Evolutionary conservation across 2,329 filamentous ascomycete genomes (phyloP).

Genomic region (Blastomyces silverae): DNA sequence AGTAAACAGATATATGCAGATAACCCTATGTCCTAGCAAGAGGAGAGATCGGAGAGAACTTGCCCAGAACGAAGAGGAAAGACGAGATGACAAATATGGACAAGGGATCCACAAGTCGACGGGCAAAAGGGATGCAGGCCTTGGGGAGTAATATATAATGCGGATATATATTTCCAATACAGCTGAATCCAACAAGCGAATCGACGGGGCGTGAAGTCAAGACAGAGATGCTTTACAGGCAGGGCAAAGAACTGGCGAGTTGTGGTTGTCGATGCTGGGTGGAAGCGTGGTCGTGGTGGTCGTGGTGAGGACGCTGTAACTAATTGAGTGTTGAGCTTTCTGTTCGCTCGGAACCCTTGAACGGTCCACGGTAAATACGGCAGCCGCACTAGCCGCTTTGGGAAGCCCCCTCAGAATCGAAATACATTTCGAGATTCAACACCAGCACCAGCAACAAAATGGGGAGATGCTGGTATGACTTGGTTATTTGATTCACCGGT

Average conservation of each 20-base stretch:
- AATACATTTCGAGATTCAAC: not conserved
- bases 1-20: not conserved
- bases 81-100: constrained; percentile 11
- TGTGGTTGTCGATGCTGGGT: no score
- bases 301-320: not conserved
- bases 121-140: not conserved
- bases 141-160: not conserved
- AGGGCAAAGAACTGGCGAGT: not conserved
- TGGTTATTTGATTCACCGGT: no score
- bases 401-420: not conserved
- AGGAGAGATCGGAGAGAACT: not conserved
- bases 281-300: not conserved
- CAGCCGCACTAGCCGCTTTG: constrained; percentile 7
- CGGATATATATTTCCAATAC: not conserved
- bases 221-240: not conserved
- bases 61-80: not conserved
- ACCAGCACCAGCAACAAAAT: not conserved
- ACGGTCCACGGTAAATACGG: not conserved
- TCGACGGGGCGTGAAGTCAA: not conserved
- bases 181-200: constrained; percentile 7
- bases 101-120: constrained; percentile 1
- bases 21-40: not conserved
- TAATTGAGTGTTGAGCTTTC: constrained; percentile 4
- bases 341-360: not conserved
- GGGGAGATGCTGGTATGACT: not conserved